Evolutionary conservation across 805 yeast species (phyloP), one percentile per base, ranked within the genome.

Genomic region (Candida krabiensis): DNA sequence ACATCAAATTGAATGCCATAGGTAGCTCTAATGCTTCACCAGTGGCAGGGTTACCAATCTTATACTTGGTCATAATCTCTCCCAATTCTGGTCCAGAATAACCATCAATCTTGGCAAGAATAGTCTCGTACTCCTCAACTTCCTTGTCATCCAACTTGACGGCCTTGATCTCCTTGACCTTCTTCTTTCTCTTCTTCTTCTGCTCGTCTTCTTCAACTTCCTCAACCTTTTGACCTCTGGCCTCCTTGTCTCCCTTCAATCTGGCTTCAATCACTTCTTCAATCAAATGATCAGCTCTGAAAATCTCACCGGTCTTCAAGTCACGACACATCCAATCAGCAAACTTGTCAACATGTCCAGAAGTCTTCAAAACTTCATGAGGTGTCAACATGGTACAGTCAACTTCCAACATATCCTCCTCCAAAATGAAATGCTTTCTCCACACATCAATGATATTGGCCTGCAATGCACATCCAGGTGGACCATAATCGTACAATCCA

Each of bases 251-350:
- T 57, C 99, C 99, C 69, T 91, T 93, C 65, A 93, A 77, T 64
- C 99, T 80, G 43, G 96, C 76, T 72, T 93, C 99, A 53, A 93
- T 72, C 9, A 95, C 99, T 71, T 93, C 99, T 71, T 93, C 99
- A 35, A 93, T 95, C 56, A 93, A 73, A 67, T 93, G 99, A 67
- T 93, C 99, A 37, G 97, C 98, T 69, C 99, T 80, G 75, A 93
- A 93, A 54, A 93, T 93, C 70, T 93, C 99, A 52, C 99, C 99
- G 28, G 96, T 86, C 63, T 86, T 86, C 58, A 80, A 71, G 67
- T 93, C 99, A 58, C 86, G 82, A 67, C 96, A 89, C 99, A 93
- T 93, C 96, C 96, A 93, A 67, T 93, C 99, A 50, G 97, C 87
- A 62, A 93, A 93, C 73, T 93, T 93, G 66, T 93, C 99, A 49